phyloP scores from a whole-genome alignment of 306 rosid species.

The Pterocarpus macrocarpus region DNA sequence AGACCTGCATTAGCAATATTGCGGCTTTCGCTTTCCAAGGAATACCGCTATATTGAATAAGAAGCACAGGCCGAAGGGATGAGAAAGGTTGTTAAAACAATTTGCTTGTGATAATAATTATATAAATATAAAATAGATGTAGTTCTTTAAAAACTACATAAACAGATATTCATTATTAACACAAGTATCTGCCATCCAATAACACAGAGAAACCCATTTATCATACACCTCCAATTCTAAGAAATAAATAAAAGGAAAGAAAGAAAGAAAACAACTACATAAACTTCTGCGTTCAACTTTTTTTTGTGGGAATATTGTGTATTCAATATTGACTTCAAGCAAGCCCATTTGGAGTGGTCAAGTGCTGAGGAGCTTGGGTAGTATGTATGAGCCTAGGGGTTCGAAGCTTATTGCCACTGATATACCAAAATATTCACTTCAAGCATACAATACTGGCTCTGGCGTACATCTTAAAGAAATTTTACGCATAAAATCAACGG shows the following conservation, averaged over 20 bases:
- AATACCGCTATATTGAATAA: conserved; percentile 24
- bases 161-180: not conserved
- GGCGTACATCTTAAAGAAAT: not conserved
- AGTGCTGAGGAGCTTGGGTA: no score
- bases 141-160: not conserved
- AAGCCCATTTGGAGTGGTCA: no score
- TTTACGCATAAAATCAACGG: not conserved
- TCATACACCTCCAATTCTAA: no score
- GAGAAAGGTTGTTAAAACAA: conserved; percentile 8
- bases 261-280: no score
- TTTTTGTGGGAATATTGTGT: not conserved
- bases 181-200: not conserved
- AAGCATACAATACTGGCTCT: not conserved
- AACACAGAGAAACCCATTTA: not conserved
- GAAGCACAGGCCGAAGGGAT: not conserved
- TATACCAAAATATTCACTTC: not conserved
- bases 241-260: no score
- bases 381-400: no score
- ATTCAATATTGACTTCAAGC: not conserved
- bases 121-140: not conserved
- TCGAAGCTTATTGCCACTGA: no score
- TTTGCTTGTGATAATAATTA: not conserved
- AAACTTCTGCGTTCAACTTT: not conserved
- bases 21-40: conserved; percentile 11
- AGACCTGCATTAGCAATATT: conserved; percentile 67